A percentile compares a stretch with the other conserved stretches of the same genome.
phyloP scores from a whole-genome alignment of 768 basidiomycete genomes.

The Tricholoma terreum region DNA sequence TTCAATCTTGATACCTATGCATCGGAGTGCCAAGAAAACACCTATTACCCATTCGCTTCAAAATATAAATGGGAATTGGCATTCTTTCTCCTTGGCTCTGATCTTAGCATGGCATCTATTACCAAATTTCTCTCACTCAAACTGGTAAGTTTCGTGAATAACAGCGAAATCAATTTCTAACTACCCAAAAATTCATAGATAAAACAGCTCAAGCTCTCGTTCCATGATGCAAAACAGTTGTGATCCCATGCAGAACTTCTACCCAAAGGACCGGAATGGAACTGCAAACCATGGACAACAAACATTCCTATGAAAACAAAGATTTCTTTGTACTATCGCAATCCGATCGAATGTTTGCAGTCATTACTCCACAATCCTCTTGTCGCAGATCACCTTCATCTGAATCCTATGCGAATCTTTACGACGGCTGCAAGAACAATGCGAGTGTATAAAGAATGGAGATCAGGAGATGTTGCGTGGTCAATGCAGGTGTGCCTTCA shows the following conservation, averaged over 20 bases:
- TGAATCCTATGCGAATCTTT: conserved; percentile 14
- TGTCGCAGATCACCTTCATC: conserved; percentile 19
- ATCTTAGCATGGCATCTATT: conserved; percentile 26
- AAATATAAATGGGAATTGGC: conserved; percentile 31
- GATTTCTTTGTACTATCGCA: conserved; percentile 24
- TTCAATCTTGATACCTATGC: conserved; percentile 25
- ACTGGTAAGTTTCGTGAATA: conserved; percentile 14
- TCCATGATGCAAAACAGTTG: conserved; percentile 25
- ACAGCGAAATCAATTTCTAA: not conserved
- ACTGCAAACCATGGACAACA: conserved; percentile 7
- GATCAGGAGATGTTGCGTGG: conserved; percentile 20
- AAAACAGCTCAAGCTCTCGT: conserved; percentile 19
- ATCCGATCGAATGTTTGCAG: conserved; percentile 26
- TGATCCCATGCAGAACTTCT: conserved; percentile 22
- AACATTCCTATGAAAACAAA: conserved; percentile 19
- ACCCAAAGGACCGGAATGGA: no score
- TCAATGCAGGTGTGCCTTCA: conserved; percentile 14
- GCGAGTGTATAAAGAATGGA: conserved; percentile 20
- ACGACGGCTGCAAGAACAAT: conserved; percentile 6
- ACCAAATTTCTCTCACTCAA: conserved; percentile 25
- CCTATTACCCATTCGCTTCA: conserved; percentile 30
- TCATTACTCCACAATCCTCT: conserved; percentile 23
- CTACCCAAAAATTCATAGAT: conserved; percentile 2
- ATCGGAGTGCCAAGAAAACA: conserved; percentile 14
- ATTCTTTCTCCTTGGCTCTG: conserved; percentile 23